Conservation (phyloP, 306 rosid species). For the Luffa acutangula region DNA sequence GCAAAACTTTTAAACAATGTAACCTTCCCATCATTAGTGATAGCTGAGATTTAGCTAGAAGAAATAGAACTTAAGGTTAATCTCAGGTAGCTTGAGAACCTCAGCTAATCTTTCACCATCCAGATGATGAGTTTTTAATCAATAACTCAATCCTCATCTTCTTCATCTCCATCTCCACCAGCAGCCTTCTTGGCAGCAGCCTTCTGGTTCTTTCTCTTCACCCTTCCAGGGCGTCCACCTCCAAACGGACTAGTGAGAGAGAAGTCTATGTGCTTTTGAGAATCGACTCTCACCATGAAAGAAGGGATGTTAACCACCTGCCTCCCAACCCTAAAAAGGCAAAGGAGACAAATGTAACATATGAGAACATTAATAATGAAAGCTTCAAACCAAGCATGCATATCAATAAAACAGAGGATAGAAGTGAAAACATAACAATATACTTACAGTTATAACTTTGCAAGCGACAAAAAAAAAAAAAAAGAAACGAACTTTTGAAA, state of each 20-base stretch:
- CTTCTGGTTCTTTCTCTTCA: constrained; percentile 28
- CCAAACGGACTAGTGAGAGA: constrained; percentile 27
- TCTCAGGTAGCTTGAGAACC: neutral
- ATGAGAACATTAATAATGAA: neutral
- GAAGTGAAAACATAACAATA: neutral
- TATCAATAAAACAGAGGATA: neutral
- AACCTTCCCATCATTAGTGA: neutral
- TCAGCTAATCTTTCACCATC: neutral
- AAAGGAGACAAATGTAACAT: neutral
- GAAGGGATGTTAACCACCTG: constrained; percentile 33
- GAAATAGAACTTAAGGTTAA: neutral
- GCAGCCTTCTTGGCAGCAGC: constrained; percentile 28
- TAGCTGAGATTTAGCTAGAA: neutral
- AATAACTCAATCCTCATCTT: constrained; percentile 20
- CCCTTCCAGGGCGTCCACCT: constrained; percentile 31
- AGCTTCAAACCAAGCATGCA: neutral
- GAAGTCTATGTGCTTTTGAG: constrained; percentile 30
- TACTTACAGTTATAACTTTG: neutral
- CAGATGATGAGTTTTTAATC: neutral
- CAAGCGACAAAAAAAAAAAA: too few species aligned
- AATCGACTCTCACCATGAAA: constrained; percentile 30
- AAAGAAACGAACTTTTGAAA: too few species aligned
- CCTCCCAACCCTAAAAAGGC: constrained; percentile 13
- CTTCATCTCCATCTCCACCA: constrained; percentile 23
- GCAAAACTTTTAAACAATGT: neutral